phyloP scores from a whole-genome alignment of 2,329 filamentous ascomycete species.

The Fusarium buharicum region DNA sequence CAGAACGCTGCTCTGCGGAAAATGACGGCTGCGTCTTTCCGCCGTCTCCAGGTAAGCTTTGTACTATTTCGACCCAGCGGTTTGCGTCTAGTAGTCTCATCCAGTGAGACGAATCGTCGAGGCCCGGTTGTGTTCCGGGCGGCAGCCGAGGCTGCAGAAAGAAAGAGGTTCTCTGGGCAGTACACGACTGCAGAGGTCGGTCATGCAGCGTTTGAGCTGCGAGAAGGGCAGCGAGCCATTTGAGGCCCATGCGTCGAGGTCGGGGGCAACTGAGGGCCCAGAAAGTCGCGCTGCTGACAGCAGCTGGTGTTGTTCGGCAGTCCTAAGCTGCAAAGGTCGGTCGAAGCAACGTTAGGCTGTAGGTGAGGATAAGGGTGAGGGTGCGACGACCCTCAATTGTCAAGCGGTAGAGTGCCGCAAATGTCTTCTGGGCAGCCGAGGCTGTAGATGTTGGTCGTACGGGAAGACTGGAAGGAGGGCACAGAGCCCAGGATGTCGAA shows the following conservation, averaged over 20 bases:
- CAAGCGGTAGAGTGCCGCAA: no score
- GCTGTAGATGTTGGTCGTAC: no score
- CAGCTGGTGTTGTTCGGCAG: background rate
- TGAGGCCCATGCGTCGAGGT: background rate
- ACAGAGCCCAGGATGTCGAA: no score
- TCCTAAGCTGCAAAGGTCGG: background rate
- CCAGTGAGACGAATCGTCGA: no score
- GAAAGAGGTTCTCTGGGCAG: slow-evolving; percentile 8
- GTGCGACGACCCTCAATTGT: background rate
- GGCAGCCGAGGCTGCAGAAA: no score
- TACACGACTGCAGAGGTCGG: slow-evolving; percentile 19
- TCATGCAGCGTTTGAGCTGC: slow-evolving; percentile 17
- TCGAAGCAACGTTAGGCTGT: background rate
- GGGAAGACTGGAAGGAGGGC: no score
- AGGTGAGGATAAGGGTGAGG: background rate
- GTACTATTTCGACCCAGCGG: no score
- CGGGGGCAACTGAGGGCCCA: background rate
- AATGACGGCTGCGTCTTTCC: slow-evolving; percentile 12
- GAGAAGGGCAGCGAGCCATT: slow-evolving; percentile 16
- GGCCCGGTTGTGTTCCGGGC: no score
- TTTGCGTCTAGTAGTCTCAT: no score
- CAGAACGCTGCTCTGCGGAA: slow-evolving; percentile 9
- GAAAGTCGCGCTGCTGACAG: background rate
- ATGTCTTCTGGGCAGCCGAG: no score
- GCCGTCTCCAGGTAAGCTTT: slow-evolving; percentile 23